Conservation (phyloP, 2,329 filamentous ascomycete species). For the Lithohypha guttulata region DNA sequence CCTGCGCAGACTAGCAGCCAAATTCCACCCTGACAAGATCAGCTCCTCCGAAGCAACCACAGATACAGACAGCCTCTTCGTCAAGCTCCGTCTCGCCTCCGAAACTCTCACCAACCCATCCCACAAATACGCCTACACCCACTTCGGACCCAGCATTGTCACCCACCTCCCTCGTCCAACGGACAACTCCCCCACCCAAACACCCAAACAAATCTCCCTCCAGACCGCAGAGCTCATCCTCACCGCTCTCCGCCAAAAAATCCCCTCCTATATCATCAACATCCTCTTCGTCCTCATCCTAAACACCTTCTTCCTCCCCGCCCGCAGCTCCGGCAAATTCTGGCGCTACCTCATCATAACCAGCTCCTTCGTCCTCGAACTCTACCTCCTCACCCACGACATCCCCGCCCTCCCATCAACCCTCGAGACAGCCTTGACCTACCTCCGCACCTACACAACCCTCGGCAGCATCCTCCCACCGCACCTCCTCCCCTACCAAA, state of each 20-base stretch:
- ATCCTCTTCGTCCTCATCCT: slow-evolving; percentile 17
- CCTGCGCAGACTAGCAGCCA: slow-evolving; percentile 63
- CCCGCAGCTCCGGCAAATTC: slow-evolving; percentile 24
- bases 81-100: slow-evolving; percentile 70
- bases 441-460: background rate
- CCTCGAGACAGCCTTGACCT: slow-evolving; percentile 24
- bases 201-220: background rate
- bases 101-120: slow-evolving; percentile 71
- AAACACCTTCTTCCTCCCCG: slow-evolving; percentile 20
- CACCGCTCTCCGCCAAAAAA: slow-evolving; percentile 3
- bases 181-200: background rate
- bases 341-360: slow-evolving; percentile 45
- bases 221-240: slow-evolving; percentile 19
- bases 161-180: slow-evolving; percentile 33
- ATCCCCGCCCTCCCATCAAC: slow-evolving; percentile 14
- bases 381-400: slow-evolving; percentile 46
- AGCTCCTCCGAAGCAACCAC: slow-evolving; percentile 18
- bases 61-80: slow-evolving; percentile 51
- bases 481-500: slow-evolving; percentile 65
- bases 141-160: slow-evolving; percentile 65
- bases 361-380: slow-evolving; percentile 46
- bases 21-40: slow-evolving; percentile 77
- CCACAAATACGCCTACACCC: slow-evolving; percentile 76
- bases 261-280: slow-evolving; percentile 10
- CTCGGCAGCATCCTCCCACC: slow-evolving; percentile 34